phyloP scores from a whole-genome alignment of 2,329 filamentous ascomycete genomes.

The Chaetomium globosum region DNA sequence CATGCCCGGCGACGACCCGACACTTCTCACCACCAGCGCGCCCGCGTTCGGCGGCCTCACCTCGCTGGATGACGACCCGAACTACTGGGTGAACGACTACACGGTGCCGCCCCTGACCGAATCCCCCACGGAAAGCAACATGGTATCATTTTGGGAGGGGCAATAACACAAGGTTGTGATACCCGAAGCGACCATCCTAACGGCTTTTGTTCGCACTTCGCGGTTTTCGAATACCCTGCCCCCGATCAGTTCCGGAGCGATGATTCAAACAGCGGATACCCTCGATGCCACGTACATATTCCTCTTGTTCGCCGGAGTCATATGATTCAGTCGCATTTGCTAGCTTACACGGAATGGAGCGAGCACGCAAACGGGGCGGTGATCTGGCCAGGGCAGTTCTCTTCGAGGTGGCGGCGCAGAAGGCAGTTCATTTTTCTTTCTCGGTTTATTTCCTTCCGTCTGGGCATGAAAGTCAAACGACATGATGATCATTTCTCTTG shows the following conservation, averaged over 20 bases:
- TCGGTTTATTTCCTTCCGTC: slow-evolving; percentile 2
- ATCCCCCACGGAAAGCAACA: slow-evolving; percentile 39
- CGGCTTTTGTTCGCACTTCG: slow-evolving; percentile 21
- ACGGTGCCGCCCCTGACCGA: slow-evolving; percentile 43
- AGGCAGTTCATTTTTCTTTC: slow-evolving; percentile 14
- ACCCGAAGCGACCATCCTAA: slow-evolving; percentile 25
- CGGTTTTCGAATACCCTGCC: slow-evolving; percentile 32
- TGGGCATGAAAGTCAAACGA: slow-evolving; percentile 21
- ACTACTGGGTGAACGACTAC: slow-evolving; percentile 55
- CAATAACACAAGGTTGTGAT: slow-evolving; percentile 29
- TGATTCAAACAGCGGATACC: slow-evolving; percentile 26
- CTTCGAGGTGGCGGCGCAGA: slow-evolving; percentile 10
- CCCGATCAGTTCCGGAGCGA: slow-evolving; percentile 17
- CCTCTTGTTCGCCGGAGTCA: slow-evolving; percentile 11
- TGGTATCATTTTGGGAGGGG: slow-evolving; percentile 38
- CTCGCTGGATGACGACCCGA: slow-evolving; percentile 52
- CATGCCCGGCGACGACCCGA: slow-evolving; percentile 48
- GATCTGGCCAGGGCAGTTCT: slow-evolving; percentile 1
- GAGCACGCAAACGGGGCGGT: slow-evolving; percentile 6
- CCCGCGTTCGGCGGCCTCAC: slow-evolving; percentile 31
- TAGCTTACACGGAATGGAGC: slow-evolving; percentile 14
- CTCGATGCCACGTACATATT: slow-evolving; percentile 22
- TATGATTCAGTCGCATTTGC: slow-evolving; percentile 15
- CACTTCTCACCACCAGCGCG: slow-evolving; percentile 45
- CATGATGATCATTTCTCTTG: slow-evolving; percentile 22